Base-by-base conservation (phyloP, 495 filamentous ascomycete genomes). In the Hyphodiscus hymeniophilus region DNA sequence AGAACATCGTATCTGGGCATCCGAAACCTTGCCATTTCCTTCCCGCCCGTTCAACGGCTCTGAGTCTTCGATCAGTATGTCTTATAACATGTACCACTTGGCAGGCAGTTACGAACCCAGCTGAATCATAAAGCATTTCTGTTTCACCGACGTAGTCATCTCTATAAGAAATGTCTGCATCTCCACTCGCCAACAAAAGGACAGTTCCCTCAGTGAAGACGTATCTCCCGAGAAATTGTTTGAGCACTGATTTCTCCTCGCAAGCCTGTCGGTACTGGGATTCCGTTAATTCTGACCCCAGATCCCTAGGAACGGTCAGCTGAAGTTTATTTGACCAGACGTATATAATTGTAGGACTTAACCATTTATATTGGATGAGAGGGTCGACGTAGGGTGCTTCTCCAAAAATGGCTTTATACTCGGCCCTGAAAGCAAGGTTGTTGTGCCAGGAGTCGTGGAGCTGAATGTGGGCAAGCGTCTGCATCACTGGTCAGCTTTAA, bases 281-380 rank as follows among this genome's bases (percentile, higher is more conserved):
- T 4, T 38, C n/a, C 12, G 50, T 48, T n/a, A 43, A 30, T 42
- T 47, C 49, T 15, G 12, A 36, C 30, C 58, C 58, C 15, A 54
- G 39, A 30, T 50, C 32, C 46, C 55, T 17, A n/a, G 31, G 32
- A 0, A 40, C 22, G 7, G 16, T 15, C 16, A 23, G 15, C n/a
- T 38, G 33, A n/a, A 30, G n/a, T 7, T 15, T 42, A 21, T 22
- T n/a, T n/a, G n/a, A n/a, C n/a, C n/a, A n/a, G n/a, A 22, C 4
- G 17, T 10, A 16, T 22, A 28, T 16, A 34, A 32, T 10, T 8
- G 22, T 5, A 35, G n/a, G n/a, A 15, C 8, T 11, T 2, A 43
- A 58, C 55, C 55, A 56, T 42, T 55, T 49, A 32, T 47, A 56
- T 13, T 42, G 24, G 12, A 55, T 42, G 7, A 55, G 36, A 10